Base-by-base conservation (phyloP, 306 rosid genomes). In the Glycine latifolia region DNA sequence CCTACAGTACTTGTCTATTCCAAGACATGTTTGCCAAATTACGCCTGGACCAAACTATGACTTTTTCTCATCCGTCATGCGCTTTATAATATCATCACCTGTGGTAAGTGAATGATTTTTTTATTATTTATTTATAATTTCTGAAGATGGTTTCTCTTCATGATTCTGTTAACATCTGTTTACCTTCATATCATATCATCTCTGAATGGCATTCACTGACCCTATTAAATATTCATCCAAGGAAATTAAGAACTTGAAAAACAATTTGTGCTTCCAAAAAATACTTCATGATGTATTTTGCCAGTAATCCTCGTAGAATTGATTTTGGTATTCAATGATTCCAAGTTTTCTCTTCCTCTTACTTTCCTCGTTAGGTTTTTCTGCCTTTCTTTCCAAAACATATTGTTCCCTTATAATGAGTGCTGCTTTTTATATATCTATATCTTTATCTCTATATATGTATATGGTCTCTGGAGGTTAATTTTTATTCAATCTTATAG, bases 41-140 rank as follows among this genome's bases (percentile, higher is more conserved):
- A 91, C 93, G 62, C 89, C 98, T 46, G 99, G 98, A 85, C 90
- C 97, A 59, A 95, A 93, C 87, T 90, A 93, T 85, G 99, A 95
- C 79, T 91, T 81, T 78, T 81, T 86, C 87, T 95, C 99, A 41
- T 76, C 94, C 49, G 85, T 83, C 82, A 86, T 87, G 97, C 90
- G 99, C 63, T 93, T 93, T 77, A 90, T 89, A 71, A 84, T 93
- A 82, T 93, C 98, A 56, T 95, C 98, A 7, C 94, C 97, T 31
- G 97, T 96, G 97, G 98, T 96, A 89, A 54, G 92, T 89, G 68
- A 58, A 66, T 72, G 33, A 13, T 79, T 48, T 39, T 26, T 35
- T 84, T 16, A 0, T 56, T 50, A 13, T 59, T 66, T 81, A 75
- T 33, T 39, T 4, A 67, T 58, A 43, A 41, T 66, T 47, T 62